Evolutionary conservation across 1,139 yeast genomes (phyloP), one percentile per base, ranked within the genome.

Genomic region (Saccharomyces hybrid): DNA sequence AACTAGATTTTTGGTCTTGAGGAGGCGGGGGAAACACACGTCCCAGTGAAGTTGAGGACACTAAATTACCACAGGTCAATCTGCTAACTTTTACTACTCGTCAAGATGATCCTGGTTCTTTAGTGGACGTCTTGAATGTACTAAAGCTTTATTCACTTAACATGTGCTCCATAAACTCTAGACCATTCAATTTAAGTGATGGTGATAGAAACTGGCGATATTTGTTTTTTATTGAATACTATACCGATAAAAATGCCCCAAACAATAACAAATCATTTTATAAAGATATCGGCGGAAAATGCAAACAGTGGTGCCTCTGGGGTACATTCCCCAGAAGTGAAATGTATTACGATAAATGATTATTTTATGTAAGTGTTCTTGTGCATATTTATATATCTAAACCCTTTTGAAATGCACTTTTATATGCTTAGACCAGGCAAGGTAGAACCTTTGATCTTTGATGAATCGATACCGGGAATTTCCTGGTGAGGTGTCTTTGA

Each of bases 1-100:
- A 3, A 93, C 99, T 2, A 73, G 98, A 58, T 93, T 93, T 67
- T 71, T 93, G 54, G 78, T 89, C 0, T 72, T 93, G 49, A 65
- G 68, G 34, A 68, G 69, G 51, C 59, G 62, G 46, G 46, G 27
- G 50, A 55, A 51, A 28, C 8, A 31, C 41, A 31, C n/a, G 49
- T 24, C 14, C 7, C 4, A 32, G n/a, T 19, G 47, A 47, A 16
- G 21, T 28, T 1, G 50, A 48, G 24, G 47, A 53, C 11, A 38
- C 44, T 7, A 38, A 47, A 55, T 62, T 16, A 3, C 56, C 58
- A 21, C 64, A 65, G 44, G 70, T 86, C 21, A 79, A 88, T 0
- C 72, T 89, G 21, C 59, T 87, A 14, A 79, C 89, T 19, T 86
- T 89, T 66, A 80, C 86, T 0, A 79, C 87, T 47, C 77, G 80